Conservation (phyloP, 768 basidiomycete genomes). For the Pleurotus tuoliensis region DNA sequence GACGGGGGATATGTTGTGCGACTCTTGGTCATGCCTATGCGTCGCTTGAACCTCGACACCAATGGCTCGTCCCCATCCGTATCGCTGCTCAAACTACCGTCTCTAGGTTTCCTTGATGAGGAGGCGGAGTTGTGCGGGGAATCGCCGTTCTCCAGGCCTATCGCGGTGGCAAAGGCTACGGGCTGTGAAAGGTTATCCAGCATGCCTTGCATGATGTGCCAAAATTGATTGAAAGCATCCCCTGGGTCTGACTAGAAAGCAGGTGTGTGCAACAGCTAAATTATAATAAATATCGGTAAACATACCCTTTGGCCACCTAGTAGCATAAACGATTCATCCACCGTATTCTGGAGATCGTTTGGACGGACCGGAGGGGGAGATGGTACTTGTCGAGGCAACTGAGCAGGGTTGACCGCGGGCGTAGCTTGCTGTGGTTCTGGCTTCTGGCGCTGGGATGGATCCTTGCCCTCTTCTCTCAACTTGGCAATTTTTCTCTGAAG, state of each 20-base stretch:
- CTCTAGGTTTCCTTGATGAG: conserved; percentile 30
- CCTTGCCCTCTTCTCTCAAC: conserved; percentile 71
- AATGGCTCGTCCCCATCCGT: conserved; percentile 67
- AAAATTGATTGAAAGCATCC: conserved; percentile 86
- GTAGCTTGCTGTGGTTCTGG: conserved; percentile 27
- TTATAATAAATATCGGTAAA: conserved; percentile 10
- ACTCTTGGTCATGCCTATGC: conserved; percentile 34
- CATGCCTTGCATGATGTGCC: conserved; percentile 86
- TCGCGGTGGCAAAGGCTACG: conserved; percentile 79
- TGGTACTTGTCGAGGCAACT: conserved; percentile 35
- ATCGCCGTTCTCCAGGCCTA: conserved; percentile 43
- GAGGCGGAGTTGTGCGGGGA: conserved; percentile 15
- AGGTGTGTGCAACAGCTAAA: conserved; percentile 6
- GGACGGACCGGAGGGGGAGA: conserved; percentile 42
- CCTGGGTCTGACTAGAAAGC: conserved; percentile 65
- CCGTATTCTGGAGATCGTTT: conserved; percentile 55
- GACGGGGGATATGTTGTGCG: conserved; percentile 3
- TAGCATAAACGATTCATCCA: conserved; percentile 89
- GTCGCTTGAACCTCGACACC: conserved; percentile 51
- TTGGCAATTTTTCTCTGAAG: conserved; percentile 69
- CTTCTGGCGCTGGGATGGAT: conserved; percentile 71
- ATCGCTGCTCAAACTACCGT: conserved; percentile 59
- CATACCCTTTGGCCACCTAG: conserved; percentile 71
- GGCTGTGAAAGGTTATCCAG: conserved; percentile 83
- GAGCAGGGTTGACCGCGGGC: conserved; percentile 17